A percentile compares a stretch with the other conserved stretches of the same genome.
These are phyloP conservation scores for Abortiporus biennis DNA, from an alignment of 1,284 basidiomycete genomes.

Conservation along the genomic window DNA sequence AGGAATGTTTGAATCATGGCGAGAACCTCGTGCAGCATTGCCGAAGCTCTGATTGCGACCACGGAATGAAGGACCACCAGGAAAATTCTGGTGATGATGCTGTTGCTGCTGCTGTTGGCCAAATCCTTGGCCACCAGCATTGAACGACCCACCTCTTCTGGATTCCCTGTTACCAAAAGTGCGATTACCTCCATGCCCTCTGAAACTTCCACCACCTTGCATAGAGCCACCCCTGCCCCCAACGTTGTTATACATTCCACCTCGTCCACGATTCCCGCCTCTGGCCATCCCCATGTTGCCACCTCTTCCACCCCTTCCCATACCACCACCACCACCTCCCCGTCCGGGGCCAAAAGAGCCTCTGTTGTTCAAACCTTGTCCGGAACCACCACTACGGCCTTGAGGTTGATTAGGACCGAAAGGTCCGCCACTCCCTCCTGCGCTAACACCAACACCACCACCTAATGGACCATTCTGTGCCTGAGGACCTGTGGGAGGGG, in stretches of 20 bases:
- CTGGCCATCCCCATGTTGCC: slow-evolving; percentile 39
- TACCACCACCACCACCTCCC: slow-evolving; percentile 25
- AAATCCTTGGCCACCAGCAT: slow-evolving; percentile 31
- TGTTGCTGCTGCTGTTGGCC: slow-evolving; percentile 34
- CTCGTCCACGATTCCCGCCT: slow-evolving; percentile 34
- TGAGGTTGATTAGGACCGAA: slow-evolving; percentile 37
- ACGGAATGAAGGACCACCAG: slow-evolving; percentile 30
- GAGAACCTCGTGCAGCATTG: slow-evolving; percentile 38
- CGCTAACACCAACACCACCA: slow-evolving; percentile 20
- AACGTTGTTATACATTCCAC: slow-evolving; percentile 35
- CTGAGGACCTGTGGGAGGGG: slow-evolving; percentile 25
- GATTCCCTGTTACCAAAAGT: slow-evolving; percentile 59
- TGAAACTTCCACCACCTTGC: slow-evolving; percentile 31
- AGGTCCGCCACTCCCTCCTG: slow-evolving; percentile 33
- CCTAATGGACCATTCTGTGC: slow-evolving; percentile 13
- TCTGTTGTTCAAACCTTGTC: slow-evolving; percentile 36
- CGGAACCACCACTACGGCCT: slow-evolving; percentile 37
- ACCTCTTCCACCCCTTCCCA: slow-evolving; percentile 39
- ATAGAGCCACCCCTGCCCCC: slow-evolving; percentile 29
- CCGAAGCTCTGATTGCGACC: slow-evolving; percentile 31
- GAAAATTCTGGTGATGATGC: slow-evolving; percentile 19
- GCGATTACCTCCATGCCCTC: slow-evolving; percentile 50
- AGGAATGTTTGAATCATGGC: slow-evolving; percentile 44
- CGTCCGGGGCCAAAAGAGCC: slow-evolving; percentile 32
- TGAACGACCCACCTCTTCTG: slow-evolving; percentile 61